Percentiles rank a stretch among this genome's conserved stretches.
Conservation (phyloP, 352 stramenopile genomes). For the Globisporangium canariense region DNA sequence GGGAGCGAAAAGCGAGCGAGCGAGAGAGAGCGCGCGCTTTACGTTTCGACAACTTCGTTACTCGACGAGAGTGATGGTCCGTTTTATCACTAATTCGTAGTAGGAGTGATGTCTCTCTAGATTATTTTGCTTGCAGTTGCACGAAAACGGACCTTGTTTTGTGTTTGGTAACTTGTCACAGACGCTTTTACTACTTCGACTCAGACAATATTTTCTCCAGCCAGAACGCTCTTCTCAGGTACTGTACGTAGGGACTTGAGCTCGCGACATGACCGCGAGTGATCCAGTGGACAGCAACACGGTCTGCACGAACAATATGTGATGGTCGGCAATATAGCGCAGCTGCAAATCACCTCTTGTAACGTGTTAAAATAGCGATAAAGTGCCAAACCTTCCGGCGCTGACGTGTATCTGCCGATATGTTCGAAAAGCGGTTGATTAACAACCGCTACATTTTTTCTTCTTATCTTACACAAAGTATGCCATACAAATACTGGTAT, state of each 20-base stretch:
- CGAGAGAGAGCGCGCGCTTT: slow-evolving; percentile 5
- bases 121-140: background rate
- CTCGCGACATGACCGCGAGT: background rate
- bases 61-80: slow-evolving; percentile 4
- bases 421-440: too few relatives aligned
- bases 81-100: background rate
- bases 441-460: too few relatives aligned
- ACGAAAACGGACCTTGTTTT: background rate
- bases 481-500: too few relatives aligned
- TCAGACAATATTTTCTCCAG: too few relatives aligned
- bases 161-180: slow-evolving; percentile 11
- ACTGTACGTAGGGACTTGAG: background rate
- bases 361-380: too few relatives aligned
- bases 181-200: background rate
- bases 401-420: too few relatives aligned
- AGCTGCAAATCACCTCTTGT: too few relatives aligned
- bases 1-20: slow-evolving; percentile 6
- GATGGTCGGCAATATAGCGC: too few relatives aligned
- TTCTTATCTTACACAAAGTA: too few relatives aligned
- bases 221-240: background rate
- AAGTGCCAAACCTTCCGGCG: too few relatives aligned
- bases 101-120: too few relatives aligned
- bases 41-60: slow-evolving; percentile 15
- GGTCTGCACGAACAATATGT: background rate
- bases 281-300: background rate